These are phyloP conservation scores for Penstemon barbatus DNA, from an alignment of 257 asterid genomes.

Conservation along the genomic window DNA sequence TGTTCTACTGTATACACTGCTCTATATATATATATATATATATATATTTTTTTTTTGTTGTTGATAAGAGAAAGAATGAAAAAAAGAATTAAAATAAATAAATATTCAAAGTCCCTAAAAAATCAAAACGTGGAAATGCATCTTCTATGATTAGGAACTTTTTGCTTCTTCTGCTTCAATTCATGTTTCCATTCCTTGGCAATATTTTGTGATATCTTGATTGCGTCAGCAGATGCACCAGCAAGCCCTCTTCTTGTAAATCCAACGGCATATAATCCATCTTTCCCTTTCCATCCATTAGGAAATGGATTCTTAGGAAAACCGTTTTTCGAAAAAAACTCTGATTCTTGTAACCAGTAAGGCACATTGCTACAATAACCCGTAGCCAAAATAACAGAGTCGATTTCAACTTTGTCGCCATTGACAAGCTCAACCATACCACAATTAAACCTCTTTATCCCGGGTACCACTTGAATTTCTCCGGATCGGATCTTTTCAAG, in stretches of 20 bases:
- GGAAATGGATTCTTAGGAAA: conserved; percentile 68
- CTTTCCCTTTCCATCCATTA: conserved; percentile 78
- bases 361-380: conserved; percentile 95
- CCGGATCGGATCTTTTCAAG: conserved; percentile 60
- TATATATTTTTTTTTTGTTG: too few species aligned
- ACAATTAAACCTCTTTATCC: conserved; percentile 54
- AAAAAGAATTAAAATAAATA: background rate
- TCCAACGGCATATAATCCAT: conserved; percentile 82
- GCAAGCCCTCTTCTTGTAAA: conserved; percentile 89
- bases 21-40: too few species aligned
- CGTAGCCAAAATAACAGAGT: conserved; percentile 78
- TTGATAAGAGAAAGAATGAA: conserved; percentile 23
- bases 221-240: conserved; percentile 84
- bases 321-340: conserved; percentile 71
- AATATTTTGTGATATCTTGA: conserved; percentile 70
- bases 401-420: conserved; percentile 55
- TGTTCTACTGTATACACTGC: conserved; percentile 31
- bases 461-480: conserved; percentile 59
- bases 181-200: conserved; percentile 71
- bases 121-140: conserved; percentile 72
- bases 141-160: conserved; percentile 70
- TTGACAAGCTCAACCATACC: conserved; percentile 49
- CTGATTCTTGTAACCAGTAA: conserved; percentile 82
- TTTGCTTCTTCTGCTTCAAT: conserved; percentile 63
- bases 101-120: background rate